Percentiles rank a stretch among this genome's conserved stretches.
These are phyloP conservation scores for Entonaema liquescens DNA, from an alignment of 495 filamentous ascomycete genomes.

Conservation along the genomic window DNA sequence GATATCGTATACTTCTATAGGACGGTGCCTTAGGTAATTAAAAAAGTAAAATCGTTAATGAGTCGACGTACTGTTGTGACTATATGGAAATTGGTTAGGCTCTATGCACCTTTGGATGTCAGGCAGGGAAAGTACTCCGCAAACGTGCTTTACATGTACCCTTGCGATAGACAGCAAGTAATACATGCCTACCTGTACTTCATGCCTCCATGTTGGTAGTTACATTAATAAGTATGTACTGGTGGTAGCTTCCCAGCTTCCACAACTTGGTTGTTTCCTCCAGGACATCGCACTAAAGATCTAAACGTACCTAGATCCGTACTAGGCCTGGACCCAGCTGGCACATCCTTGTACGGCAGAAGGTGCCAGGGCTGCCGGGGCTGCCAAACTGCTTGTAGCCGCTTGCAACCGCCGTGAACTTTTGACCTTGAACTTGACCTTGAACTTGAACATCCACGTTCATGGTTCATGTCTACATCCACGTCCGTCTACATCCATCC, in stretches of 20 bases:
- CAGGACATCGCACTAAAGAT: not conserved
- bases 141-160: not conserved
- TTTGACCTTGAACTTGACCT: constrained; percentile 3
- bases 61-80: no score
- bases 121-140: not conserved
- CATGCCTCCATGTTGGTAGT: no score
- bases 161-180: not conserved
- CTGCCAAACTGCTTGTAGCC: constrained; percentile 19
- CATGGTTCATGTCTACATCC: not conserved
- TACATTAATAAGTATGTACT: not conserved
- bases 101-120: not conserved
- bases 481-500: constrained; percentile 13
- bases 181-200: not conserved
- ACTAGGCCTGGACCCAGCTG: constrained; percentile 25
- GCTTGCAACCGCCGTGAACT: constrained; percentile 13
- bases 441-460: not conserved
- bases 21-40: no score
- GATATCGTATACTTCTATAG: no score
- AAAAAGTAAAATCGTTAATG: no score
- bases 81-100: no score
- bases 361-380: not conserved
- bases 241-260: not conserved
- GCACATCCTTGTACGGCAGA: constrained; percentile 6
- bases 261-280: no score
- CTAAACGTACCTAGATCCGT: constrained; percentile 18